phyloP scores from a whole-genome alignment of 2,329 filamentous ascomycete genomes.

The Sporothrix brunneoviolacea region DNA sequence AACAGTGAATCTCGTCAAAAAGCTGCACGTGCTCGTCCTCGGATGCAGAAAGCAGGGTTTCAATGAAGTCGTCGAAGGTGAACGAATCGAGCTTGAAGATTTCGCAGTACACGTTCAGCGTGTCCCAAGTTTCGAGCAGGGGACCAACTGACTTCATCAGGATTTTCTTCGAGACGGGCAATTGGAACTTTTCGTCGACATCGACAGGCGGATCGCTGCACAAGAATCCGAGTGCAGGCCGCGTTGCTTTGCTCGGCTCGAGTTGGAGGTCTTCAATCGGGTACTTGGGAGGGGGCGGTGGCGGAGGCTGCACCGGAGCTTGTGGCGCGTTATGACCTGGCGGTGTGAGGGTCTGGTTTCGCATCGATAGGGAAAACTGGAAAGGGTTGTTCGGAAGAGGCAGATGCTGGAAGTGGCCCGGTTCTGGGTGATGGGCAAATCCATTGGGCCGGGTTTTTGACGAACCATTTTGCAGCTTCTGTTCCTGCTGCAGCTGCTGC shows the following conservation, averaged over 20 bases:
- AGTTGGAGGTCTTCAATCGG: conserved; percentile 92
- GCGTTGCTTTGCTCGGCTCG: conserved; percentile 57
- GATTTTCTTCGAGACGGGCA: conserved; percentile 51
- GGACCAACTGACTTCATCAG: conserved; percentile 79
- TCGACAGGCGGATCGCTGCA: conserved; percentile 56
- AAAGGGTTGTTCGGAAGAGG: conserved; percentile 40
- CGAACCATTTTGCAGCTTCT: conserved; percentile 21
- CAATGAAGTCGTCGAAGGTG: conserved; percentile 92
- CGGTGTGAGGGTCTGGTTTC: conserved; percentile 27
- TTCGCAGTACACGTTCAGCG: conserved; percentile 95
- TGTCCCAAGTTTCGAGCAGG: conserved; percentile 90
- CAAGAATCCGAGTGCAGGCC: conserved; percentile 73
- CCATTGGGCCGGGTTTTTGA: conserved; percentile 21
- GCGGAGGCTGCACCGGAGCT: conserved; percentile 42
- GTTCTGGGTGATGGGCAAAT: conserved; percentile 25
- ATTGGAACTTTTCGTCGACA: conserved; percentile 34
- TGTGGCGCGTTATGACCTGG: conserved; percentile 35
- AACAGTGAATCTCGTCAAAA: conserved; percentile 85
- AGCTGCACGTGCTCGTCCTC: conserved; percentile 72
- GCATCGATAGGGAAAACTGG: conserved; percentile 39
- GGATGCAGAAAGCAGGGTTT: conserved; percentile 74
- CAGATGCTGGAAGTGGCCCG: conserved; percentile 32
- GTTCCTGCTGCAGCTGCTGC: conserved; percentile 31
- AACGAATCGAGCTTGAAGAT: conserved; percentile 93
- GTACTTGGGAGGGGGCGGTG: conserved; percentile 78